Evolutionary conservation across 2,329 filamentous ascomycete species (phyloP).

Genomic region (Pseudonectria buxi): DNA sequence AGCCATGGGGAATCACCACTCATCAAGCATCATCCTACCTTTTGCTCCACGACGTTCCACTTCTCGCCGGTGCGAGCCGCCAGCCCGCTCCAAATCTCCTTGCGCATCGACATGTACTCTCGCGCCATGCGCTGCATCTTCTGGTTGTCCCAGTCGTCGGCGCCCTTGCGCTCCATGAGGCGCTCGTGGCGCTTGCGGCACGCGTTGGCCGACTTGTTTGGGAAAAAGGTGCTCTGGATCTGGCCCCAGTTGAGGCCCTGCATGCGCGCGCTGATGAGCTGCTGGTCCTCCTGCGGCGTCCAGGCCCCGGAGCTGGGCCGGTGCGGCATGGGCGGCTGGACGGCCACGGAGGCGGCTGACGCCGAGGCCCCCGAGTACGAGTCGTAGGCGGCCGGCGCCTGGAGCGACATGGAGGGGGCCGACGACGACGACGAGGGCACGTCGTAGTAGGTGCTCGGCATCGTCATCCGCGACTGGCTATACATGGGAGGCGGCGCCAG

Average conservation of each 20-base stretch:
- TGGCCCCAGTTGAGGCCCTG: conserved; percentile 77
- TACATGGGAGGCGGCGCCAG: conserved; percentile 37
- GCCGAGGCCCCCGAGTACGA: conserved; percentile 29
- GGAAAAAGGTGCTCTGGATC: conserved; percentile 71
- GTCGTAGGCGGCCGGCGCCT: conserved; percentile 34
- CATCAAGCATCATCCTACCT: conserved; percentile 36
- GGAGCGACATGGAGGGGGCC: conserved; percentile 22
- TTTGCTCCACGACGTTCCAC: conserved; percentile 64
- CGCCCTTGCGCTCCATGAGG: conserved; percentile 66
- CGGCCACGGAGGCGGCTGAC: conserved; percentile 20
- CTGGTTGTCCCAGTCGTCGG: conserved; percentile 71
- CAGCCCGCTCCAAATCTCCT: conserved; percentile 74
- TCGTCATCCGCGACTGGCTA: conserved; percentile 33
- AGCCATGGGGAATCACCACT: no score
- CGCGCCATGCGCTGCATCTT: conserved; percentile 68
- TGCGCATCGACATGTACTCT: conserved; percentile 72
- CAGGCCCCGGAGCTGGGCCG: conserved; percentile 61
- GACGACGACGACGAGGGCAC: conserved; percentile 30
- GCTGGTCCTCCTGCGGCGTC: conserved; percentile 67
- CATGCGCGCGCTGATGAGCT: conserved; percentile 63
- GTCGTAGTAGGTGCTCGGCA: conserved; percentile 35
- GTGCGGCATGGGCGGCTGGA: conserved; percentile 39
- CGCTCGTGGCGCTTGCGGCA: conserved; percentile 86
- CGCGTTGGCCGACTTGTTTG: conserved; percentile 70
- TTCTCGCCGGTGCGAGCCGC: conserved; percentile 72